Evolutionary conservation across 2,329 filamentous ascomycete species (phyloP), one percentile per base, ranked within the genome.

Genomic region (Graphiopsis chlorocephala): DNA sequence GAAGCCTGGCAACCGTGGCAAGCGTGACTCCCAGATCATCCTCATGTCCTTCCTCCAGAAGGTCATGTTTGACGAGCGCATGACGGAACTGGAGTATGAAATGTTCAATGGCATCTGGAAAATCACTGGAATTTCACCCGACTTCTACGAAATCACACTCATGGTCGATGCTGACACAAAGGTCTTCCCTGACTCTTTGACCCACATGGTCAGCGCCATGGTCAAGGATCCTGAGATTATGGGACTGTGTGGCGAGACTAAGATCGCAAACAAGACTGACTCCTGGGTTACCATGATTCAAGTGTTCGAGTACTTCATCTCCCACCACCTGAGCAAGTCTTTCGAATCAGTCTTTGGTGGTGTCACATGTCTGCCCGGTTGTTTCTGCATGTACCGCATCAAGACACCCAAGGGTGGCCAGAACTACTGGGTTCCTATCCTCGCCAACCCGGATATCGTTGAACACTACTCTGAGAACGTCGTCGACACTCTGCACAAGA

Each of bases 381-480:
- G 95, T 84, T 99, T 99, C 88, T 97, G 93, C 85, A 99, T 99
- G 96, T 99, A 99, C 83, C 91, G 95, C 74, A 98, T 99, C 86
- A 99, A 99, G 81, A 91, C 95, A 31, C 96, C 95, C 66, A 99
- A 99, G 82, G 95, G 95, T 69, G 94, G 91, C 28, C 93, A 98
- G 77, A 98, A 99, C 82, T 99, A 98, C 81, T 99, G 95, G 95
- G 95, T 99, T 26, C 95, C 95, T 8, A 98, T 99, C 73, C 86
- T 99, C 69, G 95, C 95, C 71, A 99, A 99, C 77, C 96, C 96
- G 2, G 96, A 99, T 74, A 91, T 99, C 50, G 96, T 99, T 55
- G 95, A 99, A 80, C 95, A 99, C 80, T 99, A 99, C 79, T 98
- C 95, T 0, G 95, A 99, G 79, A 99, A 99, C 72, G 93, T 99